Conservation (phyloP, 192 early-diverging fungal genomes). For the Cetraspora pellucida region DNA sequence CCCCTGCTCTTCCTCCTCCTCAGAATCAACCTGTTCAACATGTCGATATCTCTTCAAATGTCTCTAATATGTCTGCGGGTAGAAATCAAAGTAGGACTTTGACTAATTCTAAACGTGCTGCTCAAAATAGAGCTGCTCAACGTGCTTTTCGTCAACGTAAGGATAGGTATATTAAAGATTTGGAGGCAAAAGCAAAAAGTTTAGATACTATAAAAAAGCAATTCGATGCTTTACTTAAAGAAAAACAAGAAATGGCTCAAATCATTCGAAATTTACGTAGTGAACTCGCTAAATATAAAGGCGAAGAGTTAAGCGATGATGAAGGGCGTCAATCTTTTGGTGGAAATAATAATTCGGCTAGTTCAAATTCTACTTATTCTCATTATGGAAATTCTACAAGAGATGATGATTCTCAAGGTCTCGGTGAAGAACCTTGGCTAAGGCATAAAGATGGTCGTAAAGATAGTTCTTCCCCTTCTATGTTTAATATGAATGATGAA, state of each 20-base stretch:
- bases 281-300: constrained; percentile 18
- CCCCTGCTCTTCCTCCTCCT: neutral
- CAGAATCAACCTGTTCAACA: constrained; percentile 1
- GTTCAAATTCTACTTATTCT: neutral
- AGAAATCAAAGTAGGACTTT: neutral
- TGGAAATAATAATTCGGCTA: neutral
- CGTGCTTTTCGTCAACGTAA: constrained; percentile 88
- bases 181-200: constrained; percentile 74
- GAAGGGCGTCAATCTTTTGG: neutral
- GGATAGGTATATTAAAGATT: constrained; percentile 76
- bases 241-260: constrained; percentile 12
- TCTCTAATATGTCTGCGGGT: neutral
- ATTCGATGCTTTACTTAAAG: constrained; percentile 1
- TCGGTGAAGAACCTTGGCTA: constrained; percentile 28
- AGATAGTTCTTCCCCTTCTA: neutral
- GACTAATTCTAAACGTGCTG: constrained; percentile 68
- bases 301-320: constrained; percentile 1
- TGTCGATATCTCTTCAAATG: neutral
- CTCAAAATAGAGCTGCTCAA: constrained; percentile 90
- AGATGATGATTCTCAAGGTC: constrained; percentile 15
- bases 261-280: neutral
- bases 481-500: neutral
- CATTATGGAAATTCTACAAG: neutral
- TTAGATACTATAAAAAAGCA: constrained; percentile 37
- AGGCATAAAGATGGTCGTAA: constrained; percentile 17